These are phyloP conservation scores for Escovopsis sp. DNA, from an alignment of 2,329 filamentous ascomycete genomes.

Conservation along the genomic window DNA sequence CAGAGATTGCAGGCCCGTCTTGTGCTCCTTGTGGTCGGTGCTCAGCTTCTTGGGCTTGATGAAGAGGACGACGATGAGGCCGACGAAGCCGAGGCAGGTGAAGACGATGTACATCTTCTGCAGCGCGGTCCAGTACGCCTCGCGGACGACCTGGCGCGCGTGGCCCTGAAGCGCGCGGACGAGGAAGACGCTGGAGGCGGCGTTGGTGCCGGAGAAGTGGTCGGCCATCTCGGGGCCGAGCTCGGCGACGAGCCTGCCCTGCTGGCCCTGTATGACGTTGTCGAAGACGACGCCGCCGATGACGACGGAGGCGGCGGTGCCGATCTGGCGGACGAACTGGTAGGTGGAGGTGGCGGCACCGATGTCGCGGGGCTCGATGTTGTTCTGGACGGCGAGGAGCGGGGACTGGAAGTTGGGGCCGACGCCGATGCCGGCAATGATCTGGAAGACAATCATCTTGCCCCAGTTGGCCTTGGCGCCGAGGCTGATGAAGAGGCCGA, in stretches of 20 bases:
- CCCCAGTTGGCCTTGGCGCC: slow-evolving; percentile 37
- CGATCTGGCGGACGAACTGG: slow-evolving; percentile 52
- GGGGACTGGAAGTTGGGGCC: slow-evolving; percentile 57
- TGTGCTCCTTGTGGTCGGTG: slow-evolving; percentile 40
- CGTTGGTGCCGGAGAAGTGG: slow-evolving; percentile 40
- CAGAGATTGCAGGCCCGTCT: slow-evolving; percentile 37
- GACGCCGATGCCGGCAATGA: slow-evolving; percentile 47
- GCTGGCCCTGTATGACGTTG: slow-evolving; percentile 50
- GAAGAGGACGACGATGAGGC: slow-evolving; percentile 30
- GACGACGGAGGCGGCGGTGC: slow-evolving; percentile 52
- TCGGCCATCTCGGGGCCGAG: slow-evolving; percentile 35
- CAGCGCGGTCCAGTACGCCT: slow-evolving; percentile 34
- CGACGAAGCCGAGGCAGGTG: slow-evolving; percentile 30
- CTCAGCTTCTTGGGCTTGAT: slow-evolving; percentile 34
- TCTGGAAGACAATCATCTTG: slow-evolving; percentile 44
- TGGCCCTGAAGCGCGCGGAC: slow-evolving; percentile 34
- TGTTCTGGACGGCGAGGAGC: slow-evolving; percentile 51
- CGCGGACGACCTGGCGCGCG: slow-evolving; percentile 26
- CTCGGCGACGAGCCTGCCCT: slow-evolving; percentile 27
- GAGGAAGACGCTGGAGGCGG: slow-evolving; percentile 43
- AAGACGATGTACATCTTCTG: slow-evolving; percentile 44
- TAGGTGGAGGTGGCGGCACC: slow-evolving; percentile 55
- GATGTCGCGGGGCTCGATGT: slow-evolving; percentile 45
- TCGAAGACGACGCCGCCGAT: slow-evolving; percentile 68
- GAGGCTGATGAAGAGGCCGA: slow-evolving; percentile 48